Percentiles rank a stretch among this genome's conserved stretches.
Evolutionary conservation across 2,329 filamentous ascomycete genomes (phyloP).

Genomic region (Aspergillus piperis): DNA sequence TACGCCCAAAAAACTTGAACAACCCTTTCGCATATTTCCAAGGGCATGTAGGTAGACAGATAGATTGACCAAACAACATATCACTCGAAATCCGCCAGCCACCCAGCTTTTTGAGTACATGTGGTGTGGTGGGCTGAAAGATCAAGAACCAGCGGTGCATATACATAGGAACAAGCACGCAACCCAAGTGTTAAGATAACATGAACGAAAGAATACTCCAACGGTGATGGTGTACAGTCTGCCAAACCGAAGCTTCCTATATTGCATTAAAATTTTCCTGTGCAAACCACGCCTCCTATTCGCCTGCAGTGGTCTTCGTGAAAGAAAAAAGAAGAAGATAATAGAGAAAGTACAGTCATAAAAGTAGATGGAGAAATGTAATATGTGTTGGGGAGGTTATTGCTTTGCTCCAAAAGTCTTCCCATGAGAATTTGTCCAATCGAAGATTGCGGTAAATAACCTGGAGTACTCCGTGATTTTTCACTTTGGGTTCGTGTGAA

Average conservation of each 20-base stretch:
- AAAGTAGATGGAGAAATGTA: neutral
- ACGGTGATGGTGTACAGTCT: conserved; percentile 11
- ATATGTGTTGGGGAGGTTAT: neutral
- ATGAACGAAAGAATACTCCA: neutral
- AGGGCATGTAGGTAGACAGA: neutral
- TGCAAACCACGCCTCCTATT: conserved; percentile 13
- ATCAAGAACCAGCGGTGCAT: neutral
- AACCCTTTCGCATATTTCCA: neutral
- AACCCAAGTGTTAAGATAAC: neutral
- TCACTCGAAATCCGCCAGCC: neutral
- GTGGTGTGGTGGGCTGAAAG: neutral
- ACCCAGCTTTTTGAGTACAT: neutral
- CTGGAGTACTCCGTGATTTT: neutral
- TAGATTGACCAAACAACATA: neutral
- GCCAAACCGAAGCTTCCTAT: neutral
- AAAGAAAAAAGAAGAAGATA: conserved; percentile 10
- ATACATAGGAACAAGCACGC: neutral
- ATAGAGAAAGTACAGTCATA: conserved; percentile 5
- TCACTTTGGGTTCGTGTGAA: neutral
- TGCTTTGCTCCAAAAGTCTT: neutral
- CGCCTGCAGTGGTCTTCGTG: conserved; percentile 5
- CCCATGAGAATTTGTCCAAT: neutral
- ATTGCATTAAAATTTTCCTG: neutral
- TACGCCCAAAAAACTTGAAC: neutral
- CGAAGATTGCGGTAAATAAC: conserved; percentile 1